Evolutionary conservation across 306 rosid genomes (phyloP), one percentile per base, ranked within the genome.

Genomic region (Castanospermum australe): DNA sequence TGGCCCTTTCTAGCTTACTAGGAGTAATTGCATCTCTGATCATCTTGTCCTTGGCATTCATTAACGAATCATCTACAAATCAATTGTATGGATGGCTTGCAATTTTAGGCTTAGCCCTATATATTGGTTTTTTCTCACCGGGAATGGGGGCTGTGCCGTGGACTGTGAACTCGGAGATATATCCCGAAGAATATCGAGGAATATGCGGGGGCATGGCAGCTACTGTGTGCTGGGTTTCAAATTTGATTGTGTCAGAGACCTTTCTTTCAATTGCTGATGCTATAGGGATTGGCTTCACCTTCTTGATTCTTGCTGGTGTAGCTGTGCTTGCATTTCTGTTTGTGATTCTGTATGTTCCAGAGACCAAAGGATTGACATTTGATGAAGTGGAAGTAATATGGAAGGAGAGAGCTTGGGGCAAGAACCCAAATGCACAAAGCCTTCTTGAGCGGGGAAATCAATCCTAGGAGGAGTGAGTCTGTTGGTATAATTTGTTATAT

Each of bases 91-190:
- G 98, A 36, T 94, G 92, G 90, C 42, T 92, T 71, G 96, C 97
- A 45, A 41, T 94, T 61, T 0, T 86, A 57, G 97, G 97, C 20
- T 74, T 94, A 83, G 89, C 86, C 44, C 67, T 90, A 52, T 94
- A 94, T 74, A 92, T 94, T 47, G 86, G 83, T 32, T 92, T 81
- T 86, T 94, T 94, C 84, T 52, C 98, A 0, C 98, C 98, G 1
- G 98, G 98, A 77, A 94, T 94, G 97, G 98, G 98, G 14, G 94
- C 98, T 4, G 98, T 94, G 48, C 98, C 98, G 0, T 94, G 98
- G 98, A 85, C 98, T 1, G 85, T 94, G 25, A 94, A 89, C 86
- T 94, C 98, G 0, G 98, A 94, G 91, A 90, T 94, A 74, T 94
- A 94, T 80, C 98, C 98, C 0, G 98, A 94, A 83, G 89, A 92